Conservation (phyloP, 495 filamentous ascomycete species). For the Penicillium robsamsonii region DNA sequence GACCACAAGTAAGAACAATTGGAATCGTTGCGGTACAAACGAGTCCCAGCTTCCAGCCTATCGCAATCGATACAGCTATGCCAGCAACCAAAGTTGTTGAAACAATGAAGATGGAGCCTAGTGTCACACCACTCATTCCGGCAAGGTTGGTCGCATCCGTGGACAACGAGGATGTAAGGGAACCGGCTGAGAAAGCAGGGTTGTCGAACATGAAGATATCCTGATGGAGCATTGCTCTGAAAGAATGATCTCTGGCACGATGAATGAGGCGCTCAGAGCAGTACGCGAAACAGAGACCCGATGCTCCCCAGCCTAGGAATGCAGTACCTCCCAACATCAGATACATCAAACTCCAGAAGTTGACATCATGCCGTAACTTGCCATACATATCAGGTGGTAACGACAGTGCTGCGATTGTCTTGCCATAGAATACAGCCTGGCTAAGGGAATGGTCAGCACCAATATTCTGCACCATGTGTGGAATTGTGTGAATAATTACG, state of each 20-base stretch:
- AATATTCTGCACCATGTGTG: not conserved
- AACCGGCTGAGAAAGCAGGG: conserved; percentile 74
- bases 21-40: conserved; percentile 76
- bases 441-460: not conserved
- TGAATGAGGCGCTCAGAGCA: conserved; percentile 79
- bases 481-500: conserved; percentile 10
- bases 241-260: conserved; percentile 69
- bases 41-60: conserved; percentile 86
- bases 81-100: conserved; percentile 67
- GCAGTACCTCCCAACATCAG: conserved; percentile 80
- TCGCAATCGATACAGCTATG: conserved; percentile 57
- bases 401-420: conserved; percentile 67
- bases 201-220: conserved; percentile 84
- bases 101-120: conserved; percentile 73
- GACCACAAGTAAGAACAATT: conserved; percentile 71
- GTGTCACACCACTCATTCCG: conserved; percentile 74
- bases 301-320: conserved; percentile 61
- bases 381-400: conserved; percentile 41
- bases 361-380: conserved; percentile 58
- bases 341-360: conserved; percentile 92
- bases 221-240: conserved; percentile 82
- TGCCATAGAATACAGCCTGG: conserved; percentile 84
- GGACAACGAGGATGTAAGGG: conserved; percentile 74
- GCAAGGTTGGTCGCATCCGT: conserved; percentile 78
- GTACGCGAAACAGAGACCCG: conserved; percentile 72